These are phyloP conservation scores for Taphrina flavorubra DNA, from an alignment of 1,139 yeast genomes.

Conservation along the genomic window DNA sequence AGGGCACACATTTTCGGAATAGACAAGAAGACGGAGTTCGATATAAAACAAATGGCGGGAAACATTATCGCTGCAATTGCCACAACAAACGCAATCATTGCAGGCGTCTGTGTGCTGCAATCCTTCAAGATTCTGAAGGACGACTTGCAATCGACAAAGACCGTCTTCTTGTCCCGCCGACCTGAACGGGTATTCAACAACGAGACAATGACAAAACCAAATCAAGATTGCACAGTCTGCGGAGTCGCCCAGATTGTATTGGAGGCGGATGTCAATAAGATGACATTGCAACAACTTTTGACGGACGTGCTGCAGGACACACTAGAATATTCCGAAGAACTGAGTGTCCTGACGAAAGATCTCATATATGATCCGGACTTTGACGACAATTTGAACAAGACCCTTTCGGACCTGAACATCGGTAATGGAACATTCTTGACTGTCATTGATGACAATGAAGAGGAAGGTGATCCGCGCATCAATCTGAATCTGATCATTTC, in stretches of 20 bases:
- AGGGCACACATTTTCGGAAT: conserved; percentile 77
- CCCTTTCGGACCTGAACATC: conserved; percentile 64
- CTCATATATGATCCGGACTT: conserved; percentile 85
- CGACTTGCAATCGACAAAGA: conserved; percentile 49
- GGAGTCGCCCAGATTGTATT: conserved; percentile 64
- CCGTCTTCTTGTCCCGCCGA: conserved; percentile 64
- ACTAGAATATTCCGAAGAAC: conserved; percentile 68
- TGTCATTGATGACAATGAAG: conserved; percentile 77
- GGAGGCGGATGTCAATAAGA: conserved; percentile 50
- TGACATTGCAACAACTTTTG: conserved; percentile 55
- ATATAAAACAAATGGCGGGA: conserved; percentile 92
- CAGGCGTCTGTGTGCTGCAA: conserved; percentile 82
- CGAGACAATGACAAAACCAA: conserved; percentile 66
- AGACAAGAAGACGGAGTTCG: conserved; percentile 77
- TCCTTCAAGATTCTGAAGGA: conserved; percentile 62
- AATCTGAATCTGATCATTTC: conserved; percentile 22
- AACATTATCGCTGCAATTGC: conserved; percentile 98
- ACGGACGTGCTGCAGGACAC: conserved; percentile 57
- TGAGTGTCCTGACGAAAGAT: conserved; percentile 67
- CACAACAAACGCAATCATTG: conserved; percentile 92
- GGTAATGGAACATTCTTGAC: conserved; percentile 65
- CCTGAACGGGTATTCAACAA: conserved; percentile 72
- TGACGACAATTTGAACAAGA: conserved; percentile 70
- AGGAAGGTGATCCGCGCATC: conserved; percentile 43
- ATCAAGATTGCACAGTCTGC: conserved; percentile 74